phyloP scores from a whole-genome alignment of 2,329 filamentous ascomycete genomes.

The Pseudogymnoascus destructans region DNA sequence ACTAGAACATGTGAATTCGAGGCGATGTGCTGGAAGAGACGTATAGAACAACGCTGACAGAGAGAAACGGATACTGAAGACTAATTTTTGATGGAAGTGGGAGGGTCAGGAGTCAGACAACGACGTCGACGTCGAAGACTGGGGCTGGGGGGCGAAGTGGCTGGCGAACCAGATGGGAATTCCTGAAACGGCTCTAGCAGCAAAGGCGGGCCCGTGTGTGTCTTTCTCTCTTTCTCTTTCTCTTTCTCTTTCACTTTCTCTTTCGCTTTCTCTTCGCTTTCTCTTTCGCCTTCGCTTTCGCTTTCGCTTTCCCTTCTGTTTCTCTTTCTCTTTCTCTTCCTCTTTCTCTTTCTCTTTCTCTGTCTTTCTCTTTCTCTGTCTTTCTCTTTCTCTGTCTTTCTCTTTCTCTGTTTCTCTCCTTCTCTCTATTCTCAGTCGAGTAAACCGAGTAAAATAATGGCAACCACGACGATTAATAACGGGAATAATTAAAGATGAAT shows the following conservation, averaged over 20 bases:
- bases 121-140: conserved; percentile 7
- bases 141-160: conserved; percentile 1
- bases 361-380: neutral
- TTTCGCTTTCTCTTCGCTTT: neutral
- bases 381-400: neutral
- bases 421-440: neutral
- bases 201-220: conserved; percentile 4
- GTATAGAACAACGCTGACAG: conserved; percentile 1
- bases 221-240: neutral
- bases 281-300: no score
- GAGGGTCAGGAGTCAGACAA: conserved; percentile 3
- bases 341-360: neutral
- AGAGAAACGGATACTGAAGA: conserved; percentile 5
- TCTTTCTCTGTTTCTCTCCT: neutral
- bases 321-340: neutral
- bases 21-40: neutral
- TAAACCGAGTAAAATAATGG: neutral
- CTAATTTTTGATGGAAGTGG: neutral
- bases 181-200: conserved; percentile 8
- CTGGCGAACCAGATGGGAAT: conserved; percentile 8
- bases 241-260: neutral
- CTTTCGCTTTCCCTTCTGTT: no score
- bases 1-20: conserved; percentile 1
- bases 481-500: neutral
- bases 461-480: neutral